Evolutionary conservation across 1,139 yeast genomes (phyloP), one percentile per base, ranked within the genome.

Genomic region (Nakaseomyces glabratus): DNA sequence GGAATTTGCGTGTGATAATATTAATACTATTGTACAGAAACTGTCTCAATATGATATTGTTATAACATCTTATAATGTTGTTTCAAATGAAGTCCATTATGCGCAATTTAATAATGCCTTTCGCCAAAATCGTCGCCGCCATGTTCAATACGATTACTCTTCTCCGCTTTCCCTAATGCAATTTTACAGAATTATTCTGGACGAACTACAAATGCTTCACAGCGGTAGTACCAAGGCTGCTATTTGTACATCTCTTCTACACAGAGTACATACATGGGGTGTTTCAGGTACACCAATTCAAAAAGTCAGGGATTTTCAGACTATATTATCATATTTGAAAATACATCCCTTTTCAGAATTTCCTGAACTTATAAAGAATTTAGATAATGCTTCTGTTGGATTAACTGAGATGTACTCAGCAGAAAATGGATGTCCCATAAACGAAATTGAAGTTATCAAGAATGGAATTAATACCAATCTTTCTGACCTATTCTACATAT

Each of bases 181-280:
- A 47, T 90, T 88, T 57, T 82, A 93, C 86, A 66, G 98, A 40
- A 82, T 90, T 2, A 71, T 88, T 1, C 60, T 88, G 24, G 98
- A 90, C 61, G 98, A 90, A 57, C 96, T 84, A 1, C 98, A 90
- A 58, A 82, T 86, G 90, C 82, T 90, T 3, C 75, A 84, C 5
- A 72, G 77, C 4, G 77, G 80, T 14, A 67, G 75, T 2, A 73
- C 90, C 1, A 70, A 82, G 34, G 85, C 93, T 1, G 85, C 93
- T 17, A 76, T 73, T 43, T 82, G 85, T 39, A 86, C 95, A 0
- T 66, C 82, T 3, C 62, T 82, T 25, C 73, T 90, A 16, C 93
- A 95, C 3, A 64, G 95, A 35, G 71, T 74, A 35, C 96, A 90
- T 60, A 76, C 95, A 0, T 90, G 97, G 97, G 95, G 95, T 6